Evolutionary conservation across 306 rosid species (phyloP).

Genomic region (Parietaria judaica): DNA sequence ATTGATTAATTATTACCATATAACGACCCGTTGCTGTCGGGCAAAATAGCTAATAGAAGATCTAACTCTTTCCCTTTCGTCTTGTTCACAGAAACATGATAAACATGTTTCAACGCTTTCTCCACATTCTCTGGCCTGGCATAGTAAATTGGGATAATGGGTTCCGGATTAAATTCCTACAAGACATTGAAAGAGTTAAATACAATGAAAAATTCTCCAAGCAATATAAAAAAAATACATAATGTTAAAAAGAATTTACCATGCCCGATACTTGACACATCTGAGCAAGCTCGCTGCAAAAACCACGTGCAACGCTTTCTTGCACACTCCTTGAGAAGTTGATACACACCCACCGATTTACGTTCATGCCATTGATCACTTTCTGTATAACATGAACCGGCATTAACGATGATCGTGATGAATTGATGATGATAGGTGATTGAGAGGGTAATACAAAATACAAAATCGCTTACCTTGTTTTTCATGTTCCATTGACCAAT

Average conservation of each 20-base stretch:
- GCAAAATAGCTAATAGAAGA: constrained; percentile 74
- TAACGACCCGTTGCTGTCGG: constrained; percentile 85
- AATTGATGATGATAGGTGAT: not conserved
- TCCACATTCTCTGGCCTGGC: constrained; percentile 89
- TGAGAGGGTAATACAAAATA: not conserved
- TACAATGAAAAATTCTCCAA: not conserved
- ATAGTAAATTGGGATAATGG: constrained; percentile 78
- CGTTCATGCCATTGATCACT: constrained; percentile 98
- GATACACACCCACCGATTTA: constrained; percentile 92
- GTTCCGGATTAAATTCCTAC: constrained; percentile 75
- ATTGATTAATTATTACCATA: constrained; percentile 35
- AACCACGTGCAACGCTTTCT: constrained; percentile 78
- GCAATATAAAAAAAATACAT: not conserved
- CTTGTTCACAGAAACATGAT: constrained; percentile 64
- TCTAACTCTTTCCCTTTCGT: constrained; percentile 84
- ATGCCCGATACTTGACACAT: constrained; percentile 99
- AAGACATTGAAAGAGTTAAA: constrained; percentile 2
- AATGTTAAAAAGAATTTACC: constrained; percentile 31
- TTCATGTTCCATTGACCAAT: constrained; percentile 99
- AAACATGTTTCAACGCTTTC: constrained; percentile 84
- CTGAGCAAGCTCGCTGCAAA: constrained; percentile 78
- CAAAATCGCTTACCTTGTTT: constrained; percentile 64
- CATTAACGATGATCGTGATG: constrained; percentile 2
- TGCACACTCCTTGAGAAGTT: constrained; percentile 89
- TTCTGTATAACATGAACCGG: constrained; percentile 44